Base-by-base conservation (phyloP, 805 yeast genomes). In the Saccharomycopsis amapae region DNA sequence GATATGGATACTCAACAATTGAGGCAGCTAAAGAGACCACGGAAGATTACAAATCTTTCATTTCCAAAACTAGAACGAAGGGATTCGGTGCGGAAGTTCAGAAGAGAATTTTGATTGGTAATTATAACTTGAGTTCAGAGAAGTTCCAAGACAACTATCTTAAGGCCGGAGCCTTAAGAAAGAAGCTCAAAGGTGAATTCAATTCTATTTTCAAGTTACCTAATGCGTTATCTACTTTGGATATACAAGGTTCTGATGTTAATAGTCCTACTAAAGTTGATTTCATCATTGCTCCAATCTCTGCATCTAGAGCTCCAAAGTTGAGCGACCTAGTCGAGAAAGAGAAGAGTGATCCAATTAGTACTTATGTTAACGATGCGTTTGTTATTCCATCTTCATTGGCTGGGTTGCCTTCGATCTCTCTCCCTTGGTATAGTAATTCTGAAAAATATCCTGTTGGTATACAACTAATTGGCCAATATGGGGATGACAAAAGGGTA, bases 311-410 rank as follows among this genome's bases (percentile, higher is more conserved):
- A 13, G 81, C 90, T 13, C 84, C 76, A 24, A 68, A 67, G 5
- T 56, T 83, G 1, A 63, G 65, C 1, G 73, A 73, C n/a, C 74
- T 68, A 45, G 48, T 53, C 7, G 48, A 54, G 2, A 55, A 58
- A 5, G 66, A 69, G 19, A 55, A 60, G 5, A 59, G 64, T 7
- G 65, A 72, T 36, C 73, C 82, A 2, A 68, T 82, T 3, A 76
- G 76, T 38, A 73, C 81, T 15, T 88, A 84, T 55, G 68, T 81
- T 44, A 85, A 87, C 60, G 99, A 93, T 62, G 77, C 84, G 0
- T 71, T 88, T 46, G 86, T 96, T 0, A 83, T 88, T 3, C 97
- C 98, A 0, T 84, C 93, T 34, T 88, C 95, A 1, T 63, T 94
- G 48, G 94, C 95, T 0, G 97, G 97, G 0, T 61, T 90, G 1